These are phyloP conservation scores for Sporothrix protearum DNA, from an alignment of 2,329 filamentous ascomycete genomes.

Conservation along the genomic window DNA sequence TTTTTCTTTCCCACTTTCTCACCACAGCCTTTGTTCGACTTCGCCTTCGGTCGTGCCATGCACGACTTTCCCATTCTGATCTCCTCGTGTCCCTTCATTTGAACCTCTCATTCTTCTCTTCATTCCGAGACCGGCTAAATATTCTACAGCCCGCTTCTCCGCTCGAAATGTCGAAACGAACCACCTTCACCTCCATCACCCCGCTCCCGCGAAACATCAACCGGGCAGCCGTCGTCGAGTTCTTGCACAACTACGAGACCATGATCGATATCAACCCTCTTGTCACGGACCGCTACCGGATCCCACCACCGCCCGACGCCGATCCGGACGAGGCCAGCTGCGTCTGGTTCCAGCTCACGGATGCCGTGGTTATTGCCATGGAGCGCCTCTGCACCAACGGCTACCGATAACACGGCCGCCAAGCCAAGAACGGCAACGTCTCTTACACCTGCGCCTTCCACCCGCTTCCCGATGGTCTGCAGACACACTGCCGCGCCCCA, in stretches of 20 bases:
- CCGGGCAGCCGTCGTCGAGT: conserved; percentile 66
- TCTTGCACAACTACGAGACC: conserved; percentile 71
- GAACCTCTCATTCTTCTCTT: background rate
- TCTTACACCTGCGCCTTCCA: conserved; percentile 79
- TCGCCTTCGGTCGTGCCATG: background rate
- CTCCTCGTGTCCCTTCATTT: background rate
- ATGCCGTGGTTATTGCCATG: conserved; percentile 69
- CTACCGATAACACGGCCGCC: conserved; percentile 37
- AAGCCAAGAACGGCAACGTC: conserved; percentile 60
- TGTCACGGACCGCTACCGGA: conserved; percentile 66
- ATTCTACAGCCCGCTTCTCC: background rate
- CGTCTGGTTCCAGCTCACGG: conserved; percentile 75
- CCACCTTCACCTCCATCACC: conserved; percentile 72
- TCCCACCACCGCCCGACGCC: conserved; percentile 63
- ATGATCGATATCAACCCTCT: conserved; percentile 90
- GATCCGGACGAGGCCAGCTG: conserved; percentile 67
- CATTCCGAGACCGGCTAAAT: too few species aligned
- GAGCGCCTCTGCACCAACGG: background rate
- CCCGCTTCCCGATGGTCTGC: conserved; percentile 66
- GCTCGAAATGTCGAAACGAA: conserved; percentile 62
- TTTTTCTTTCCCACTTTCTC: background rate
- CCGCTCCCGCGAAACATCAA: conserved; percentile 67
- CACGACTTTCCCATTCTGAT: background rate
- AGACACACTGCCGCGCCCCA: conserved; percentile 81
- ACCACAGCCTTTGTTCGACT: background rate